phyloP scores from a whole-genome alignment of 2,329 filamentous ascomycete genomes.

The Ophiognomonia clavigignenti-juglandacearum region DNA sequence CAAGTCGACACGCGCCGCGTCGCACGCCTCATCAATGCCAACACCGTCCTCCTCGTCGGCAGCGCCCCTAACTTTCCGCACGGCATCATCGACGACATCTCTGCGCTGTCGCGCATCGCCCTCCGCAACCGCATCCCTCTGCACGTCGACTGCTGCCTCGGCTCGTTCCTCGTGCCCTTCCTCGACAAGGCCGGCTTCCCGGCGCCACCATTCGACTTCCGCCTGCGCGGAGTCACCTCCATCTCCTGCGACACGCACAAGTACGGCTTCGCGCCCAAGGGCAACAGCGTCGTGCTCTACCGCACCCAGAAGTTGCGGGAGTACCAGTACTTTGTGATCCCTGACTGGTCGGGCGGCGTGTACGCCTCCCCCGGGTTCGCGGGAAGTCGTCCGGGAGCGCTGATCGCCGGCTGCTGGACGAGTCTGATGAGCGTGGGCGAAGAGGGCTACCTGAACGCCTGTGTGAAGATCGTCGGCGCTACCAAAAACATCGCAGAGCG shows the following conservation, averaged over 20 bases:
- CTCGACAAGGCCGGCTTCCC: slow-evolving; percentile 93
- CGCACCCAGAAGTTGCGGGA: slow-evolving; percentile 71
- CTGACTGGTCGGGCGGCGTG: slow-evolving; percentile 92
- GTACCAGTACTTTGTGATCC: slow-evolving; percentile 94
- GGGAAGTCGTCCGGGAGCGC: slow-evolving; percentile 83
- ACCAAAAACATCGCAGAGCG: slow-evolving; percentile 77
- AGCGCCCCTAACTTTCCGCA: slow-evolving; percentile 97
- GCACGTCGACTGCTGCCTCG: slow-evolving; percentile 96
- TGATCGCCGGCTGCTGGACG: slow-evolving; percentile 96
- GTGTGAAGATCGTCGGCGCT: slow-evolving; percentile 80
- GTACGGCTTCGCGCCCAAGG: slow-evolving; percentile 97
- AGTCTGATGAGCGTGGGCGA: slow-evolving; percentile 86
- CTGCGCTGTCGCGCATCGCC: slow-evolving; percentile 77
- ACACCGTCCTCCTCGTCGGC: slow-evolving; percentile 89
- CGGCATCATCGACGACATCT: slow-evolving; percentile 94
- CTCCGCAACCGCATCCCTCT: slow-evolving; percentile 75
- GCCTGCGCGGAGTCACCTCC: slow-evolving; percentile 86
- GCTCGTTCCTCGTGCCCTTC: slow-evolving; percentile 90
- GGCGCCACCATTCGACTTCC: slow-evolving; percentile 85
- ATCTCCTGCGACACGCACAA: slow-evolving; percentile 98
- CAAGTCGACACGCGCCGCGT: slow-evolving; percentile 78
- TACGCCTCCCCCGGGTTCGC: slow-evolving; percentile 92
- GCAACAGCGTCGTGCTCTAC: slow-evolving; percentile 91
- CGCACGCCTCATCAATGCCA: slow-evolving; percentile 82
- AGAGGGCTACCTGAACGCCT: slow-evolving; percentile 80